Evolutionary conservation across 2,329 filamentous ascomycete genomes (phyloP), one percentile per base, ranked within the genome.

Genomic region (Colletotrichum somersetense): DNA sequence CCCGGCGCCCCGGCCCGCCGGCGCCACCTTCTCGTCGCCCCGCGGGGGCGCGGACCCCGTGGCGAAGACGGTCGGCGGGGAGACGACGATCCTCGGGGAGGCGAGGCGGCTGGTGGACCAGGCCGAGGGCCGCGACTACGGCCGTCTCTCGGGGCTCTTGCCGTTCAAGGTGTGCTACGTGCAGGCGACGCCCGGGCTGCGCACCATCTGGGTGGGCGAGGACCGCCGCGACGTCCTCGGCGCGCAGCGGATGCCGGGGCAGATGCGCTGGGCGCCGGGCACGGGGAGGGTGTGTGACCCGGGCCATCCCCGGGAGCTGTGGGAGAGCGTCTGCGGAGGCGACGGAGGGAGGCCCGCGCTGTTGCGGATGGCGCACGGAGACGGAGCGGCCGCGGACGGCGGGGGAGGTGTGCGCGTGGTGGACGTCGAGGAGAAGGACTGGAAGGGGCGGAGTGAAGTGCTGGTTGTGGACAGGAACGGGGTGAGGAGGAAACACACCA

Each of bases 201-300:
- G 75, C 48, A 72, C 75, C 23, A 48, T 86, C 12, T 84, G 81
- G 79, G 63, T 86, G 48, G 84, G 84, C 20, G 81, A 84, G 68
- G 80, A 84, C 67, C 78, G 84, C 26, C 79, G 80, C 65, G 83
- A 86, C 56, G 83, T 86, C 6, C 74, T 87, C 3, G 83, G 84
- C 1, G 76, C 80, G 6, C 77, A 76, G 20, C 79, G 81, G 26
- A 77, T 86, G 74, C 84, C 84, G 14, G 82, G 80, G 1, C 78
- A 80, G 46, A 77, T 76, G 73, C 73, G 75, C 11, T 76, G 74
- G 66, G 67, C 72, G 55, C 74, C 73, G 3, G 74, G 73, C 7
- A 64, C 66, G 12, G 59, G 44, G n/a, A 33, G 53, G 56, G 40
- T 71, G 8, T 66, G 75, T 38, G 26, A 74, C n/a, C 66, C 67